A percentile compares a stretch with the other conserved stretches of the same genome.
Evolutionary conservation across 139 green algal genomes (phyloP).

Genomic region (Coccomyxa sp.): DNA sequence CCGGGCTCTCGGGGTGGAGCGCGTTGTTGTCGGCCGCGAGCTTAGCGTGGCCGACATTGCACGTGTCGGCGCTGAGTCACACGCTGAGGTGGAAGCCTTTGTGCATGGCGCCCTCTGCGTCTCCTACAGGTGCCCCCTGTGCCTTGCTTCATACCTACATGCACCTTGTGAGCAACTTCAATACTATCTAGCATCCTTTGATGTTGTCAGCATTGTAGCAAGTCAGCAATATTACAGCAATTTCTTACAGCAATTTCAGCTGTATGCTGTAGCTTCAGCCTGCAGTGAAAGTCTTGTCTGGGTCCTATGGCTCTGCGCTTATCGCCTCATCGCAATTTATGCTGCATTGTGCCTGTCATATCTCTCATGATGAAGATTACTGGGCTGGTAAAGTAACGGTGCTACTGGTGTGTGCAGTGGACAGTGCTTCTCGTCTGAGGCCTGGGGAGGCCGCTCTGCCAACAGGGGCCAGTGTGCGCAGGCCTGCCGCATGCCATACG

Average conservation of each 20-base stretch:
- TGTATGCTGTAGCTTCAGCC: too few species aligned
- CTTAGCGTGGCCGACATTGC: conserved; percentile 67
- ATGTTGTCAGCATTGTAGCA: too few species aligned
- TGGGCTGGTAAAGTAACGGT: too few species aligned
- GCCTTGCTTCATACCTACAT: too few species aligned
- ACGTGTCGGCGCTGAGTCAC: conserved; percentile 20
- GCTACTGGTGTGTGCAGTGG: not conserved
- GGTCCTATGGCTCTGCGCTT: not conserved
- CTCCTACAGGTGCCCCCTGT: conserved; percentile 52
- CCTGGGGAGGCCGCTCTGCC: conserved; percentile 75
- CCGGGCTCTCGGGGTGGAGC: conserved; percentile 42
- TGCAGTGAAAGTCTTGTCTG: not conserved
- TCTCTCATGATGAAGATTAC: too few species aligned
- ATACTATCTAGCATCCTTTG: too few species aligned
- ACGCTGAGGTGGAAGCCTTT: conserved; percentile 78
- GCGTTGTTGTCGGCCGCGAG: conserved; percentile 79
- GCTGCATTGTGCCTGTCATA: too few species aligned
- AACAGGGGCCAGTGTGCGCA: conserved; percentile 86
- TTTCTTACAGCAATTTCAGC: too few species aligned
- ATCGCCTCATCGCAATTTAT: not conserved
- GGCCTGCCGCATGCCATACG: conserved; percentile 73
- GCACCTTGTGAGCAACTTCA: too few species aligned
- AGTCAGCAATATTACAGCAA: too few species aligned
- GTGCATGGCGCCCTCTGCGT: conserved; percentile 85
- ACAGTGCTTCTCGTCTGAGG: conserved; percentile 77